Evolutionary conservation across 176 grass and related monocot species (phyloP), one percentile per base, ranked within the genome.

Genomic region (Pontederia crassipes): DNA sequence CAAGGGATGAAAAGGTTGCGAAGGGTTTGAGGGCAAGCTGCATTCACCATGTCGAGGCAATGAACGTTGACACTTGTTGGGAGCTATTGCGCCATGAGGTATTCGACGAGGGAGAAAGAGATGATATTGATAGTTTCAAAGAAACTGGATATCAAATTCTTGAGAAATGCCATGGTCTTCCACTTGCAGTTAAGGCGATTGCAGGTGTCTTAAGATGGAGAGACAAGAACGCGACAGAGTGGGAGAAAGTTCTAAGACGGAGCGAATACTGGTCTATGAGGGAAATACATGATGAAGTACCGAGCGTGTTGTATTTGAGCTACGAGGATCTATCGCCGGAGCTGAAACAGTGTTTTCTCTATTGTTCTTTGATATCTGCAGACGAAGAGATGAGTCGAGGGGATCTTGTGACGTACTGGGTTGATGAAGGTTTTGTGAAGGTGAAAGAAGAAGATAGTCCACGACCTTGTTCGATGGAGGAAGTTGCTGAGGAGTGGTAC

Each of bases 401-500:
- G 0, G 46, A 76, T 29, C 27, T 89, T 63, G 18, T 46, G 0
- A 48, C 16, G 24, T 11, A 32, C 8, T 89, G 81, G 78, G 27
- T 82, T 5, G 81, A 78, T 14, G 82, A 79, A 73, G 79, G 79
- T 0, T 73, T 90, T 17, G 11, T 82, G 12, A 4, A 58, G 3
- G 17, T 63, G 46, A 4, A 61, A 10, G 14, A 45, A 29, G 57
- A 40, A 40, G 32, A 40, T 7, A 40, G 32, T 40, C 20, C 20
- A 24, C 32, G 32, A 40, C 2, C 32, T 0, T 11, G 15, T 62
- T 17, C 67, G 2, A 46, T 82, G 12, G 86, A 85, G 65, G 78
- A 90, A 1, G 60, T 56, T 49, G 82, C 58, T 4, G 68, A 82
- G 18, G 58, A 74, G 0, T 85, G 77, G 1, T 85, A 85, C 14